Evolutionary conservation across 1,284 basidiomycete species (phyloP), one percentile per base, ranked within the genome.

Genomic region (Trichosporon faecale): DNA sequence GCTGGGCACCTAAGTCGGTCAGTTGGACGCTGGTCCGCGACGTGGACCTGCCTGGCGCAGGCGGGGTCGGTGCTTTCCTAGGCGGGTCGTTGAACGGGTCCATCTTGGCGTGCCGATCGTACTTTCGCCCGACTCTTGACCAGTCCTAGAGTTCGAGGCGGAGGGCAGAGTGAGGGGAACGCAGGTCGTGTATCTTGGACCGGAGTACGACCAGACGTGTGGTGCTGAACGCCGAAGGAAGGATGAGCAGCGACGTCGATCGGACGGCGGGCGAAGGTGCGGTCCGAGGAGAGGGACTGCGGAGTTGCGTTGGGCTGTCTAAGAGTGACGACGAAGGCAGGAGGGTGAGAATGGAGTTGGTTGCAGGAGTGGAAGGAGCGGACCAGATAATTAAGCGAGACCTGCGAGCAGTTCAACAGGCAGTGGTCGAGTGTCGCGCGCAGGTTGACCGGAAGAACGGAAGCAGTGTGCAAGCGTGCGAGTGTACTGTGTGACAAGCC

Each of bases 71-170:
- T 3, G 55, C 55, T 2, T 27, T 8, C 27, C 55, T 60, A 2
- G 55, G 55, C 12, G 55, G 55, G 55, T 60, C 55, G 55, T 60
- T 60, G 55, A 60, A 60, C 23, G 55, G 55, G 16, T 57, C 55
- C 55, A 57, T 57, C 8, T 27, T 31, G 55, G 12, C 4, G 55
- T 57, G 14, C 37, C 14, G 21, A 3, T 23, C 21, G 49, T 25
- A 9, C 21, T 52, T 11, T 12, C 8, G 49, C n/a, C 18, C 21
- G 21, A 11, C 21, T 25, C 18, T 21, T n/a, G 46, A 33, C 31
- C 31, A 33, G 31, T 33, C 31, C 31, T 33, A 33, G 31, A 33
- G 31, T 33, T 33, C 31, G 31, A 33, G 31, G 31, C 31, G 31
- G 31, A 33, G 31, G 31, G 31, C 31, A 33, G 31, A 33, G 31